Conservation (phyloP, 257 asterid genomes). For the Nicotiana sylvestris region DNA sequence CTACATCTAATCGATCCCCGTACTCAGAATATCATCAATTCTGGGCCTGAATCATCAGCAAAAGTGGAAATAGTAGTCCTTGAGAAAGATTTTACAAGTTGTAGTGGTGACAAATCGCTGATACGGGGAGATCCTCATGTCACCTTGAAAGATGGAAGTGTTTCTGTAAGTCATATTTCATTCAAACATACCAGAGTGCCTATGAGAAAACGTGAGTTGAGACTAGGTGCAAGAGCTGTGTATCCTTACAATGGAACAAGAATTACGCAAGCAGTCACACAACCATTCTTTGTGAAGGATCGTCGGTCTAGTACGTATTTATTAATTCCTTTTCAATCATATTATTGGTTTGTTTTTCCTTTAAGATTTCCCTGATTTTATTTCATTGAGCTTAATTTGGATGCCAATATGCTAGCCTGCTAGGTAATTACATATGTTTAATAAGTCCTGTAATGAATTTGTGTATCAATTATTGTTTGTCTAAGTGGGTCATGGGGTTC, state of each 20-base stretch:
- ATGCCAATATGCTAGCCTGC: too few relatives aligned
- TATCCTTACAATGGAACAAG: background rate
- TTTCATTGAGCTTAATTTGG: background rate
- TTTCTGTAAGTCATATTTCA: conserved; percentile 1
- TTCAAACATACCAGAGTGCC: background rate
- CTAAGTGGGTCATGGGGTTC: too few relatives aligned
- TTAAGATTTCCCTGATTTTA: background rate
- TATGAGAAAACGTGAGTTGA: background rate
- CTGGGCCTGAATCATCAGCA: background rate
- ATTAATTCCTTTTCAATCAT: background rate
- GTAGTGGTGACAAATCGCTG: background rate
- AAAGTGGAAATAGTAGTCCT: conserved; percentile 10
- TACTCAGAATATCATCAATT: background rate
- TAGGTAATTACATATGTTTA: too few relatives aligned
- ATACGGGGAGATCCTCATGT: background rate
- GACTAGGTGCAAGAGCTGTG: conserved; percentile 11
- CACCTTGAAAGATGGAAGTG: background rate
- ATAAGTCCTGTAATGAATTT: background rate
- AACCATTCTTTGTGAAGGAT: conserved; percentile 9
- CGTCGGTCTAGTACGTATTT: conserved; percentile 4
- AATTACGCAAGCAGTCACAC: conserved; percentile 7
- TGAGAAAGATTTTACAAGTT: background rate
- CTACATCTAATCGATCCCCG: background rate
- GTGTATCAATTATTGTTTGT: background rate
- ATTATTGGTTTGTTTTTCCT: background rate